Evolutionary conservation across 1,284 basidiomycete genomes (phyloP).

Genomic region (Sanghuangporus baumii): DNA sequence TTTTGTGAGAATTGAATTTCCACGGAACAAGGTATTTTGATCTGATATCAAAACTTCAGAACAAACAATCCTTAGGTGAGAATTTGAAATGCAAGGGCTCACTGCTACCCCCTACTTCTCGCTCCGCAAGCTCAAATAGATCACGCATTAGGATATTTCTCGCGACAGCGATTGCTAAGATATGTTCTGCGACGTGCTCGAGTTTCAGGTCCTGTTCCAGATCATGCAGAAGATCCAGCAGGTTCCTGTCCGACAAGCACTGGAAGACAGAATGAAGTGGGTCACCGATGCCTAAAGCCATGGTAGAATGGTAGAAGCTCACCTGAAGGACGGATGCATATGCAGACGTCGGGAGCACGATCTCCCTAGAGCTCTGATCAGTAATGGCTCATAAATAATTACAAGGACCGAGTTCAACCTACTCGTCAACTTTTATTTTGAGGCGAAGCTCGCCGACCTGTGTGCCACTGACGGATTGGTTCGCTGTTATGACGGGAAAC

Average conservation of each 20-base stretch:
- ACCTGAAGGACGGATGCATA: constrained; percentile 56
- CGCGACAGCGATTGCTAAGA: constrained; percentile 66
- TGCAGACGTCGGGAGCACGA: constrained; percentile 58
- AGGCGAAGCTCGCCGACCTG: constrained; percentile 72
- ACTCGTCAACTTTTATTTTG: constrained; percentile 73
- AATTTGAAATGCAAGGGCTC: constrained; percentile 17
- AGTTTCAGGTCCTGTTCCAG: constrained; percentile 62
- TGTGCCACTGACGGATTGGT: constrained; percentile 40
- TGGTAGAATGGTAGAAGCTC: constrained; percentile 17
- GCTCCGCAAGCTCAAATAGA: constrained; percentile 57
- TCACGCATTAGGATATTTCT: constrained; percentile 58
- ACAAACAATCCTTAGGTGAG: neutral
- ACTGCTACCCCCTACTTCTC: constrained; percentile 59
- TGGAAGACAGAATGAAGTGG: neutral
- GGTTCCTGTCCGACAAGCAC: constrained; percentile 37
- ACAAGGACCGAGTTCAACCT: constrained; percentile 28
- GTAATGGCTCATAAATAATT: constrained; percentile 11
- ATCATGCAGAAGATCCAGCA: constrained; percentile 68
- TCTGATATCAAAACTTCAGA: constrained; percentile 32
- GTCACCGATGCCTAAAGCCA: neutral
- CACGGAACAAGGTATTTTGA: constrained; percentile 68
- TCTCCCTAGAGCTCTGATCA: constrained; percentile 46
- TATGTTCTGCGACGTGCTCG: constrained; percentile 50
- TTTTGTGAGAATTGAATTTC: constrained; percentile 77
- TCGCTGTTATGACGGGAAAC: constrained; percentile 66